Conservation (phyloP, 2,329 filamentous ascomycete genomes). For the Penicillium glabrum region DNA sequence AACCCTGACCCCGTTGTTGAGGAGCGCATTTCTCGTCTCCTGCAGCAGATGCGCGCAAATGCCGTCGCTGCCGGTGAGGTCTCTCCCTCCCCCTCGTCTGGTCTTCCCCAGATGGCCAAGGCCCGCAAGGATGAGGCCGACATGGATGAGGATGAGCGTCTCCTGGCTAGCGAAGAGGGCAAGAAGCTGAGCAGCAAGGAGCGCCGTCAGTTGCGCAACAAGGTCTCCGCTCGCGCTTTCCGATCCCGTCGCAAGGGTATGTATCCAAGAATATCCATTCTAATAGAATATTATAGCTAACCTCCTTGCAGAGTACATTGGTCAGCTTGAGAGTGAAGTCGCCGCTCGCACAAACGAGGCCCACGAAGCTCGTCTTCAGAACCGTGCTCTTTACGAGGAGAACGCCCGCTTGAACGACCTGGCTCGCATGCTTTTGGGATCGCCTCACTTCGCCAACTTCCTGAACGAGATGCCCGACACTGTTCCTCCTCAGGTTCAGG, state of each 20-base stretch:
- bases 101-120: slow-evolving; percentile 68
- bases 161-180: slow-evolving; percentile 93
- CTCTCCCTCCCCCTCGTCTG: slow-evolving; percentile 33
- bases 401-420: slow-evolving; percentile 77
- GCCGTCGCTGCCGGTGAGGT: slow-evolving; percentile 60
- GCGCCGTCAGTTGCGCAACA: slow-evolving; percentile 94
- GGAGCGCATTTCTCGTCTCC: slow-evolving; percentile 88
- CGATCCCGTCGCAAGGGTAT: slow-evolving; percentile 96
- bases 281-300: neutral
- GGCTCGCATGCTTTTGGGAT: slow-evolving; percentile 77
- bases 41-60: slow-evolving; percentile 84
- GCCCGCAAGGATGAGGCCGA: slow-evolving; percentile 93
- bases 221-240: slow-evolving; percentile 96
- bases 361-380: slow-evolving; percentile 75
- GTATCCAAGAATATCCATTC: slow-evolving; percentile 19
- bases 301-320: slow-evolving; percentile 79
- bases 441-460: slow-evolving; percentile 78
- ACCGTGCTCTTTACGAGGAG: slow-evolving; percentile 78
- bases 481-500: slow-evolving; percentile 42
- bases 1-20: slow-evolving; percentile 71
- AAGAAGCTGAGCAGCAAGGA: slow-evolving; percentile 99
- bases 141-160: slow-evolving; percentile 95
- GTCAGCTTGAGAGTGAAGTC: slow-evolving; percentile 87
- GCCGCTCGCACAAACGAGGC: slow-evolving; percentile 80
- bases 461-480: slow-evolving; percentile 69